Evolutionary conservation across 1,284 basidiomycete species (phyloP).

Genomic region (Abortiporus biennis): DNA sequence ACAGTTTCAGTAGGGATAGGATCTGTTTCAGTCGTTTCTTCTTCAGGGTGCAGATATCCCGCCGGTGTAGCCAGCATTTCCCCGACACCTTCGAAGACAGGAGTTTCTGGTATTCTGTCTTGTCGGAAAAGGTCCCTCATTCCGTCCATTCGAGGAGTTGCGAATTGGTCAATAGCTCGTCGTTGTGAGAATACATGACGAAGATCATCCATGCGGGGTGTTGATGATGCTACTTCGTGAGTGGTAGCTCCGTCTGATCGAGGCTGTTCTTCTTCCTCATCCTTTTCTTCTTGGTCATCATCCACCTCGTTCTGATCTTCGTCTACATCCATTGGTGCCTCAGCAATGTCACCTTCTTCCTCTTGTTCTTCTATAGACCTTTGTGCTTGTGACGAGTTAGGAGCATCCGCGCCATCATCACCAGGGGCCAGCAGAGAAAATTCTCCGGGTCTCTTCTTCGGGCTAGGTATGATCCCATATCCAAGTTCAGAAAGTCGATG

Average conservation of each 20-base stretch:
- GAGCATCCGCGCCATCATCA: slow-evolving; percentile 5
- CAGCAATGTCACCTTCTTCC: slow-evolving; percentile 5
- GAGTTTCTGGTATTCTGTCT: slow-evolving; percentile 16
- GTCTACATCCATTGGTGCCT: slow-evolving; percentile 5
- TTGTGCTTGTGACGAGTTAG: slow-evolving; percentile 6
- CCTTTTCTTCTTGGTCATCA: slow-evolving; percentile 6
- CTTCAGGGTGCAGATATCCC: slow-evolving; percentile 16
- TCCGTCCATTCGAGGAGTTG: slow-evolving; percentile 31
- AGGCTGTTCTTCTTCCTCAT: slow-evolving; percentile 6
- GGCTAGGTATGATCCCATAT: slow-evolving; percentile 17
- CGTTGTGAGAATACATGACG: slow-evolving; percentile 26
- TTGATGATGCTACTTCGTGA: slow-evolving; percentile 14
- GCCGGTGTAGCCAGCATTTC: slow-evolving; percentile 30
- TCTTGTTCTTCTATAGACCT: slow-evolving; percentile 17
- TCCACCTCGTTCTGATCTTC: slow-evolving; percentile 11
- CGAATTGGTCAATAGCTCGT: slow-evolving; percentile 3
- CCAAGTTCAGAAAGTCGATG: no score
- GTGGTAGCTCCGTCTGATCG: no score
- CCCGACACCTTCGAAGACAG: slow-evolving; percentile 25
- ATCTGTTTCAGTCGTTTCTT: slow-evolving; percentile 5
- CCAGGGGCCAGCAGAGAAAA: slow-evolving; percentile 26
- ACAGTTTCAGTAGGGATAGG: background rate
- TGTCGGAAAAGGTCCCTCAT: slow-evolving; percentile 26
- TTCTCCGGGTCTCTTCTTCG: slow-evolving; percentile 18
- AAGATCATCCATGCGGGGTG: slow-evolving; percentile 27